Percentiles rank a stretch among this genome's conserved stretches.
These are phyloP conservation scores for Fusarium sp. DNA, from an alignment of 2,329 filamentous ascomycete species.

Conservation along the genomic window DNA sequence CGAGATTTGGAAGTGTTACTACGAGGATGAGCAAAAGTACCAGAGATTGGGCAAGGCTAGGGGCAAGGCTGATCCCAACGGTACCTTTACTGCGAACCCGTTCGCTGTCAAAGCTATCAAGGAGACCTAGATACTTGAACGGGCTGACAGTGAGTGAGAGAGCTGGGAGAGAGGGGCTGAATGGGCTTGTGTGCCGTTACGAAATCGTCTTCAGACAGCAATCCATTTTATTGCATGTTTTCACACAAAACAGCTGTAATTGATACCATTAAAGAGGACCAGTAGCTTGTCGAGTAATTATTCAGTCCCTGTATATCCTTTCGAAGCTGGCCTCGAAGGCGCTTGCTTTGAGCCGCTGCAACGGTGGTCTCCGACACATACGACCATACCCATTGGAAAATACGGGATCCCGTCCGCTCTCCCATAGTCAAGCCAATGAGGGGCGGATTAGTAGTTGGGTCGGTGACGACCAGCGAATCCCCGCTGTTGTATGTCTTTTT, in stretches of 20 bases:
- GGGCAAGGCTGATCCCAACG: constrained; percentile 49
- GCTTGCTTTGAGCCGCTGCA: background rate
- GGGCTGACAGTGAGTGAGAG: background rate
- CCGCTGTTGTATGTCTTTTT: background rate
- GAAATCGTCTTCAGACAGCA: background rate
- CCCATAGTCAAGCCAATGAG: background rate
- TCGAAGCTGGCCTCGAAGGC: background rate
- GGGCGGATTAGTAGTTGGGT: background rate
- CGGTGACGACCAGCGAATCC: background rate
- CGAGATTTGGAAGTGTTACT: constrained; percentile 48
- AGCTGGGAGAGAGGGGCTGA: background rate
- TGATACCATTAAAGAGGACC: background rate
- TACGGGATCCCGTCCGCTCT: background rate
- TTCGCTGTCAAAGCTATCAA: constrained; percentile 31
- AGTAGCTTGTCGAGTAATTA: background rate
- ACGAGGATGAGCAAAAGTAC: constrained; percentile 47
- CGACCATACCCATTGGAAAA: background rate
- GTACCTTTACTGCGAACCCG: constrained; percentile 51
- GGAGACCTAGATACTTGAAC: background rate
- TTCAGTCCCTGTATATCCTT: background rate
- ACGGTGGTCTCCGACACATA: background rate
- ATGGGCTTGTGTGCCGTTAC: background rate
- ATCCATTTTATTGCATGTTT: background rate
- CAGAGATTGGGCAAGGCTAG: constrained; percentile 45
- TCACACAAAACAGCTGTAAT: background rate